Percentiles rank a stretch among this genome's conserved stretches.
Evolutionary conservation across 345 rosid genomes (phyloP).

Genomic region (Microthlaspi erraticum): DNA sequence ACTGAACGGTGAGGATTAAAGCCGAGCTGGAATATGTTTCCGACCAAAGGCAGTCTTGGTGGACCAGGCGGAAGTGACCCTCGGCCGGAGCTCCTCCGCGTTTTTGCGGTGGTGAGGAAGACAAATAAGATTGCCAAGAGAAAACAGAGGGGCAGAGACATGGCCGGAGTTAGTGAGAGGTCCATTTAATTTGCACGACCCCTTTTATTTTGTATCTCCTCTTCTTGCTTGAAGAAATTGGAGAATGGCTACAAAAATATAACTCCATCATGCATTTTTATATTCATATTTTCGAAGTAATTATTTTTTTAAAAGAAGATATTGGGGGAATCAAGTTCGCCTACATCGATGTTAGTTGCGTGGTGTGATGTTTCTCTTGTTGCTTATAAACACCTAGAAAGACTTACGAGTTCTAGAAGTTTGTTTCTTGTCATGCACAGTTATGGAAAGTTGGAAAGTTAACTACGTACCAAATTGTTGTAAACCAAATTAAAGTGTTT

Average conservation of each 20-base stretch:
- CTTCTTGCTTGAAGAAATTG: neutral
- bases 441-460: slow-evolving; percentile 4
- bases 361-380: neutral
- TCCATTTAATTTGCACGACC: slow-evolving; percentile 26
- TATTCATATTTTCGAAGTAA: neutral
- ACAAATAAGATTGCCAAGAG: slow-evolving; percentile 20
- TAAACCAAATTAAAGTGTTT: neutral
- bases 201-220: neutral
- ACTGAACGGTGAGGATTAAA: slow-evolving; percentile 45
- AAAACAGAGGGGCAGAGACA: slow-evolving; percentile 12
- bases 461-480: neutral
- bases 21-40: slow-evolving; percentile 55
- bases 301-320: neutral
- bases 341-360: neutral
- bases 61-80: slow-evolving; percentile 45
- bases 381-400: slow-evolving; percentile 3
- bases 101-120: slow-evolving; percentile 23
- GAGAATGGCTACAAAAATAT: neutral
- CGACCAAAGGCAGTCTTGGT: slow-evolving; percentile 41
- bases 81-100: neutral
- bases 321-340: slow-evolving; percentile 2
- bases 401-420: neutral
- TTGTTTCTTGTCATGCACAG: slow-evolving; percentile 18
- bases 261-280: slow-evolving; percentile 16
- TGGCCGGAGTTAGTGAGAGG: slow-evolving; percentile 5